phyloP scores from a whole-genome alignment of 176 grass and related monocot species.

The Typha latifolia region DNA sequence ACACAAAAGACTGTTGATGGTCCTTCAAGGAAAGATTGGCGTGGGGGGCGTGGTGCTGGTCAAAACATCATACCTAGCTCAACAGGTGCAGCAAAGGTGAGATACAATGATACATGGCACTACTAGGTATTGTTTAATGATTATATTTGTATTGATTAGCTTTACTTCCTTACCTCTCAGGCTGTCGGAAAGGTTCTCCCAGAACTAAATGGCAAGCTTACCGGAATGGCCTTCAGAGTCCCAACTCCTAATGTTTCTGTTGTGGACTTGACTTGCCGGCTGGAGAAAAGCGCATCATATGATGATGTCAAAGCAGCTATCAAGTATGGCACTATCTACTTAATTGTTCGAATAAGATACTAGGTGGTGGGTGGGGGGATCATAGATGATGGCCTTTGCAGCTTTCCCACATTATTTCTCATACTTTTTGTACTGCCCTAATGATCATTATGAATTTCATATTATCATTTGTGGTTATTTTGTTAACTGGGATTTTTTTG shows the following conservation, averaged over 20 bases:
- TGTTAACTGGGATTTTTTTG: no score
- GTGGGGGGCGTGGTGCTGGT: constrained; percentile 88
- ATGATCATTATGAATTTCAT: no score
- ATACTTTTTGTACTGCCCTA: no score
- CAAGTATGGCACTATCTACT: constrained; percentile 47
- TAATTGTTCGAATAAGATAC: neutral
- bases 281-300: constrained; percentile 87
- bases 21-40: constrained; percentile 94
- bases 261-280: constrained; percentile 93
- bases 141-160: constrained; percentile 1
- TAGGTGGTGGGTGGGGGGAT: no score
- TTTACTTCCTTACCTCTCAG: constrained; percentile 27
- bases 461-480: no score
- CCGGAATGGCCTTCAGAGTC: constrained; percentile 97
- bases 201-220: constrained; percentile 85
- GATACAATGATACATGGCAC: constrained; percentile 1
- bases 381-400: neutral
- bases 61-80: constrained; percentile 99
- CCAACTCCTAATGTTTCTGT: constrained; percentile 97
- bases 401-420: neutral
- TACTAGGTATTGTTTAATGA: neutral
- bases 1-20: constrained; percentile 98
- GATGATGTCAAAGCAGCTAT: constrained; percentile 96
- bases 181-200: constrained; percentile 96
- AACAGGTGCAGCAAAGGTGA: constrained; percentile 97